Percentiles rank a stretch among this genome's conserved stretches.
These are phyloP conservation scores for Botrytis paeoniae DNA, from an alignment of 2,329 filamentous ascomycete species.

Conservation along the genomic window DNA sequence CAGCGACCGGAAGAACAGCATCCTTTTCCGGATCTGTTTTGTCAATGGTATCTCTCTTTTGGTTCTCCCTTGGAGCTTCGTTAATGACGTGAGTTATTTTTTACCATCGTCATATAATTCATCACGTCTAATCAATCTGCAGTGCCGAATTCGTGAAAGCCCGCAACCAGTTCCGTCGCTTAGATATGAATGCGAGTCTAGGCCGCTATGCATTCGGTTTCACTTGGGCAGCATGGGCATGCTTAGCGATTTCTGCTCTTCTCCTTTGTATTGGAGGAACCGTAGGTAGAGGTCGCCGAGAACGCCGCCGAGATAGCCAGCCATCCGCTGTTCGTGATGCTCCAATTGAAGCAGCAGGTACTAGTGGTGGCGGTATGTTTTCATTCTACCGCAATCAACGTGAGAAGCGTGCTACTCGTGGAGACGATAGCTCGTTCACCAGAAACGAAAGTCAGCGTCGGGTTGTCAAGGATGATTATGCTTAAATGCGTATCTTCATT, in stretches of 20 bases:
- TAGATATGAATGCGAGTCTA: conserved; percentile 55
- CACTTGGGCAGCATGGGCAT: conserved; percentile 68
- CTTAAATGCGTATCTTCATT: conserved; percentile 3
- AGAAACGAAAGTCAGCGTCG: conserved; percentile 9
- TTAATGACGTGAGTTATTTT: conserved; percentile 67
- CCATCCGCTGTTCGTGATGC: not conserved
- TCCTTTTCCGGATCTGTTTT: conserved; percentile 62
- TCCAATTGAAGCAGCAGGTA: not conserved
- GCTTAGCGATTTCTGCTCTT: conserved; percentile 62
- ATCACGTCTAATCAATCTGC: conserved; percentile 16
- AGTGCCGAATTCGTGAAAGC: conserved; percentile 65
- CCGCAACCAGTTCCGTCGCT: conserved; percentile 60
- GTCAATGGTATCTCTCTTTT: conserved; percentile 60
- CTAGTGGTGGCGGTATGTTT: not conserved
- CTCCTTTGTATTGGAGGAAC: conserved; percentile 63
- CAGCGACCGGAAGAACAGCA: conserved; percentile 68
- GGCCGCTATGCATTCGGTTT: conserved; percentile 72
- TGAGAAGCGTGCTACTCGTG: not conserved
- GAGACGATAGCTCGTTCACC: conserved; percentile 4
- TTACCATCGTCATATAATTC: not conserved
- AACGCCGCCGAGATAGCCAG: not conserved
- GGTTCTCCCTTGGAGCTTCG: conserved; percentile 62
- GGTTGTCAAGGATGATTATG: conserved; percentile 17
- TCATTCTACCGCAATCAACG: conserved; percentile 19
- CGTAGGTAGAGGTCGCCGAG: not conserved